Base-by-base conservation (phyloP, 1,284 basidiomycete species). In the Boletus mariae region DNA sequence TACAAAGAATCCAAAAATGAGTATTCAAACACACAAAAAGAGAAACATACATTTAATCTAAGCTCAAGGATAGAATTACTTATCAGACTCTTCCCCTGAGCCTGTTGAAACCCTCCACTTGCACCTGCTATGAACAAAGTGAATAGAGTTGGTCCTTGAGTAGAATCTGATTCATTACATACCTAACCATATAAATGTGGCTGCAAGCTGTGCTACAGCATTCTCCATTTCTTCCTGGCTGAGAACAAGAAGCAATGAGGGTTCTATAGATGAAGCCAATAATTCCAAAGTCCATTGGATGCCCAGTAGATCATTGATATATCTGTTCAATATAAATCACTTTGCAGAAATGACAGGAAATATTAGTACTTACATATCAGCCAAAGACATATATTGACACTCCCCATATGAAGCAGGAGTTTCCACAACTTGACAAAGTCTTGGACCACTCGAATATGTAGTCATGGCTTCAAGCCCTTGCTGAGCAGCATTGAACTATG, bases 141-240 rank as follows among this genome's bases (percentile, higher is more conserved):
- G 12, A 17, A 38, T 29, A 11, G 4, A 9, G 26, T 37, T 4
- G 11, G 6, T 9, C 3, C 10, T 2, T 40, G n/a, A 11, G 9
- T 20, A 20, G 17, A 20, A 40, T 20, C 11, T 29, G n/a, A 32
- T 25, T n/a, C 5, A 42, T n/a, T 1, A 42, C 41, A 45, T 38
- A 59, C 60, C 61, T 3, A 57, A 15, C 60, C 60, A 61, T 2
- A 57, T 23, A n/a, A 42, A 20, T 45, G 45, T 29, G 8, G 62
- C 58, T 26, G 52, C 41, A 4, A 47, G 5, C 12, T 46, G 23
- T 45, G 59, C 46, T 20, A 64, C 6, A 5, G 29, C 51, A 29
- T 29, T 23, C 12, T 63, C 41, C 46, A 47, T 47, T 23, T 45
- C 29, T 23, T 9, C 4, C 20, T 32, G 15, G 8, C 28, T 29